Conservation (phyloP, 345 rosid genomes). For the Eucalyptus pauciflora region DNA sequence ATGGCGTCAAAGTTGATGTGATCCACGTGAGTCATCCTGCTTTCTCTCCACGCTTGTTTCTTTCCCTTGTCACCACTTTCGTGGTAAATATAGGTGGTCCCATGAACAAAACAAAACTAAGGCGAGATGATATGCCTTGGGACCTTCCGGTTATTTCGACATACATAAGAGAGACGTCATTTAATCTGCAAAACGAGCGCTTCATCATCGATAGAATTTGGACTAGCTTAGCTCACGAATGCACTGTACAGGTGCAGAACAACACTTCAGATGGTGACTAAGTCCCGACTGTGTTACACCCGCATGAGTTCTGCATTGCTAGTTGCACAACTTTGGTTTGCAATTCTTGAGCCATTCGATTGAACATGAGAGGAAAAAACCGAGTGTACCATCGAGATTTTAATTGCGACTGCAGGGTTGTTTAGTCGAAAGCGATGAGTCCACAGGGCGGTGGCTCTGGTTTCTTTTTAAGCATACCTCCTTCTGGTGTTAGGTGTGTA, state of each 20-base stretch:
- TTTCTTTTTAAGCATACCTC: neutral
- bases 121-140: neutral
- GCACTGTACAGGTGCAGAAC: neutral
- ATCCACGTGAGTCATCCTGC: constrained; percentile 58
- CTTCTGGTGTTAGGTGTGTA: neutral
- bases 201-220: neutral
- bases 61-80: neutral
- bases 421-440: neutral
- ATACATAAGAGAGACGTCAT: neutral
- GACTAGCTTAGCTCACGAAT: neutral
- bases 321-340: neutral
- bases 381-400: neutral
- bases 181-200: neutral
- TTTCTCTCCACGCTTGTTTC: too few species aligned
- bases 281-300: neutral
- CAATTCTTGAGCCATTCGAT: neutral
- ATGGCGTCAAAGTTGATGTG: constrained; percentile 96
- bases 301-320: neutral
- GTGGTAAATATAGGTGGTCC: too few species aligned
- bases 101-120: too few species aligned
- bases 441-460: neutral
- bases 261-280: neutral
- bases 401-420: neutral
- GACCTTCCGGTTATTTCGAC: neutral
- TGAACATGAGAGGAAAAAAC: neutral